Evolutionary conservation across 768 basidiomycete genomes (phyloP).

Genomic region (Mycena amicta): DNA sequence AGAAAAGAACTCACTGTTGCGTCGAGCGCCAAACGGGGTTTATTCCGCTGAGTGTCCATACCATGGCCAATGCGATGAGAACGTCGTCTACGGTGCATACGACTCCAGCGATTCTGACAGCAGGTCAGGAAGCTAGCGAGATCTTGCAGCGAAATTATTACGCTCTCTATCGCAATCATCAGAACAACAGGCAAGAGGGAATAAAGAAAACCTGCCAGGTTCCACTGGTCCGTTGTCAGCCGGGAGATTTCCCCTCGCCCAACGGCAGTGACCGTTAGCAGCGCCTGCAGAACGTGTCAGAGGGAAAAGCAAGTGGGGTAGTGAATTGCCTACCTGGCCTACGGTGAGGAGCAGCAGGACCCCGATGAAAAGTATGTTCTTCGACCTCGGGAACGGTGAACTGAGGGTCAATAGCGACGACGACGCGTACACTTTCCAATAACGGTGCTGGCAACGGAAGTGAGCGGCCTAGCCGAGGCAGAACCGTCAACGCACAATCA

Average conservation of each 20-base stretch:
- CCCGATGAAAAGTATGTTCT: neutral
- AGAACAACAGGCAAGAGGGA: neutral
- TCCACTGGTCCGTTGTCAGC: neutral
- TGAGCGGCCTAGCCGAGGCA: neutral
- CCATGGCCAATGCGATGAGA: slow-evolving; percentile 6
- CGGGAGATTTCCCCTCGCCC: too few species aligned
- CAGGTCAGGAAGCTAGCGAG: neutral
- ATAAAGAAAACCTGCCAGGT: neutral
- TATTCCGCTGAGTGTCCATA: slow-evolving; percentile 12
- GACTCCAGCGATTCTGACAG: neutral
- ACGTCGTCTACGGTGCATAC: slow-evolving; percentile 8
- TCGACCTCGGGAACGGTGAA: neutral
- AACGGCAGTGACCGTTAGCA: neutral
- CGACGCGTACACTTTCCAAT: slow-evolving; percentile 13
- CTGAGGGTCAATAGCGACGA: neutral
- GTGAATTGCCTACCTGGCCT: neutral
- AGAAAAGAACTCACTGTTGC: slow-evolving; percentile 1
- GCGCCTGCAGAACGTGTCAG: neutral
- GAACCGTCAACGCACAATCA: slow-evolving; percentile 1
- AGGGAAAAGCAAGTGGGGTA: neutral
- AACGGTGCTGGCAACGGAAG: slow-evolving; percentile 10
- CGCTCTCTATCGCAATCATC: neutral
- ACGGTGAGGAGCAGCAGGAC: neutral
- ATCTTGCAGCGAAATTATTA: neutral
- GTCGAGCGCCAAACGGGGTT: slow-evolving; percentile 8